Conservation (phyloP, 305 asterid species). For the Rubia balearica region DNA sequence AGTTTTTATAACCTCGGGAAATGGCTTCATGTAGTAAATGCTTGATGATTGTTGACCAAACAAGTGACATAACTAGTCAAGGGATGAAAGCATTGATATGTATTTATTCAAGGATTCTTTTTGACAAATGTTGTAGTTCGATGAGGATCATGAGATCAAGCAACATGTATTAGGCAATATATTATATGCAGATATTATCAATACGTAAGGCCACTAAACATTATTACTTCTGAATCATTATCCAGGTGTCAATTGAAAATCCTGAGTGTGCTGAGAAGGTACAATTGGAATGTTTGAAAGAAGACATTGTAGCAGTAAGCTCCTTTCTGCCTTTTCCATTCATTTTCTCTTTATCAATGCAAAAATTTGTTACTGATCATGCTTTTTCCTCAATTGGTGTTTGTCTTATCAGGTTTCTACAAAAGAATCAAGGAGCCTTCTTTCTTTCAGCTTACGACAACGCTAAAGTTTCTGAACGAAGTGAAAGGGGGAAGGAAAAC, state of each 20-base stretch:
- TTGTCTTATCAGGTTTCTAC: constrained; percentile 52
- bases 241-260: constrained; percentile 69
- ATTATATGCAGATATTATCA: background rate
- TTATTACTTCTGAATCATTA: constrained; percentile 11
- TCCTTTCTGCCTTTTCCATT: constrained; percentile 18
- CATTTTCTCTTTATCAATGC: constrained; percentile 1
- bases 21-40: background rate
- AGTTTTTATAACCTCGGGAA: background rate
- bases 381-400: background rate
- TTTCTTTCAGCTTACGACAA: constrained; percentile 54
- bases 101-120: background rate
- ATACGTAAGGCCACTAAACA: constrained; percentile 7
- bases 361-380: background rate
- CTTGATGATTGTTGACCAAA: background rate
- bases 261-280: constrained; percentile 62
- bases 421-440: constrained; percentile 52
- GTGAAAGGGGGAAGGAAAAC: constrained; percentile 42
- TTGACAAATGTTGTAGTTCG: background rate
- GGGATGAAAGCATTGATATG: background rate
- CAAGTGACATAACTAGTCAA: background rate
- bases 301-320: constrained; percentile 62
- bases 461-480: constrained; percentile 39
- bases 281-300: constrained; percentile 65
- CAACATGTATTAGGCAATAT: background rate
- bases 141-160: background rate